Base-by-base conservation (phyloP, 768 basidiomycete species). In the Collybia nuda region DNA sequence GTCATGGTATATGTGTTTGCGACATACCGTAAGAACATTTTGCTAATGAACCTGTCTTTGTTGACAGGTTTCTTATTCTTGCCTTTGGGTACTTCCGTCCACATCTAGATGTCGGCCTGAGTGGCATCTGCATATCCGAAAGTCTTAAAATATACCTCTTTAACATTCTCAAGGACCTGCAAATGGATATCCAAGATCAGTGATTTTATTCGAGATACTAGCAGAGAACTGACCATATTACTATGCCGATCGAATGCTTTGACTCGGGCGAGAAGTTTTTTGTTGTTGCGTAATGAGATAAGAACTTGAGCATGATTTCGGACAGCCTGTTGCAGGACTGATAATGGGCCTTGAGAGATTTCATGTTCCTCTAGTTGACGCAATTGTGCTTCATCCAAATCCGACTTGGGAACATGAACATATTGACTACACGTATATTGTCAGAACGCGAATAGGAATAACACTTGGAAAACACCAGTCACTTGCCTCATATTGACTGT, bases 21-120 rank as follows among this genome's bases (percentile, higher is more conserved):
- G 2, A 68, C 84, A 45, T 61, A 89, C 90, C 93, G 81, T 54
- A 98, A 72, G 72, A 96, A 98, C 93, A 99, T 96, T 75, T 98
- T 99, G 68, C 93, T 96, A 68, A 99, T 96, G 76, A 98, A 99
- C 42, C 97, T 82, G 71, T 98, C 97, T 73, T 98, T 98, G 78
- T 98, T 98, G 50, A 98, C 86, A 6, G 97, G 92, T 66, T 98
- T 98, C 77, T 97, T 98, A 66, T 93, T 93, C 75, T 98, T 98
- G 36, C 93, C 94, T 71, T 98, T 98, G 17, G 97, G 97, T 41
- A 86, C 69, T 68, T 99, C 97, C 18, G 95, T 98, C 97, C 97
- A 98, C 96, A 98, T 98, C 93, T 99, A 41, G 12, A 41, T 29
- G 15, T 11, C 19, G 32, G 39, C 62, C 18, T 63, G 48, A 43